phyloP scores from a whole-genome alignment of 768 basidiomycete genomes.

The Leccinum truebloodii region DNA sequence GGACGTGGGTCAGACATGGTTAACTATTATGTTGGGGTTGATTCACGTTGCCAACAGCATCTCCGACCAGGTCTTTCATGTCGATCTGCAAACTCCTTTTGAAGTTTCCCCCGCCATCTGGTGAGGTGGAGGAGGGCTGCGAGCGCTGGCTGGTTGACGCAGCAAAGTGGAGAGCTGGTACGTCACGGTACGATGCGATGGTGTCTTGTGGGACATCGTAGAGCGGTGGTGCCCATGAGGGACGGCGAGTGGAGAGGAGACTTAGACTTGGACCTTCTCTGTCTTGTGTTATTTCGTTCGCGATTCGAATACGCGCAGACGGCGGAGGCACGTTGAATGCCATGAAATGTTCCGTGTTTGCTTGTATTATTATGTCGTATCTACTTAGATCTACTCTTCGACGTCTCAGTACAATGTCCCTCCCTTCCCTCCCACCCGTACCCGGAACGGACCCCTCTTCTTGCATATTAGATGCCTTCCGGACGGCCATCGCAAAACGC shows the following conservation, averaged over 20 bases:
- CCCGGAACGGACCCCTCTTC: slow-evolving; percentile 60
- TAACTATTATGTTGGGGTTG: neutral
- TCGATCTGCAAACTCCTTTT: slow-evolving; percentile 66
- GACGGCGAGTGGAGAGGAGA: slow-evolving; percentile 34
- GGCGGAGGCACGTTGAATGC: slow-evolving; percentile 1
- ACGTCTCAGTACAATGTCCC: slow-evolving; percentile 3
- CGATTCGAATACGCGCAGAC: slow-evolving; percentile 26
- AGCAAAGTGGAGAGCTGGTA: slow-evolving; percentile 25
- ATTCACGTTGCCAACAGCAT: slow-evolving; percentile 82
- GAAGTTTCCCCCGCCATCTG: slow-evolving; percentile 63
- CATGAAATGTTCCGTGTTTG: neutral
- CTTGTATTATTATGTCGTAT: neutral
- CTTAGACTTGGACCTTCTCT: slow-evolving; percentile 29
- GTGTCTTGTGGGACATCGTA: slow-evolving; percentile 29
- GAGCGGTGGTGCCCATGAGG: slow-evolving; percentile 35
- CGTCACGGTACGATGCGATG: slow-evolving; percentile 32
- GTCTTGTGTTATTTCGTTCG: slow-evolving; percentile 25
- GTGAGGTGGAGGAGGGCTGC: slow-evolving; percentile 30
- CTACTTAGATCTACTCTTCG: neutral
- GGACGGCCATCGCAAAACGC: slow-evolving; percentile 76
- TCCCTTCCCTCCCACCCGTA: slow-evolving; percentile 43
- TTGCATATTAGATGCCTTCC: slow-evolving; percentile 74
- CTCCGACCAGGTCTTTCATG: slow-evolving; percentile 77
- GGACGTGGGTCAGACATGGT: slow-evolving; percentile 8
- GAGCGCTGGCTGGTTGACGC: slow-evolving; percentile 12